Conservation (phyloP, 106 monocot genomes). For the Phalaenopsis equestris region DNA sequence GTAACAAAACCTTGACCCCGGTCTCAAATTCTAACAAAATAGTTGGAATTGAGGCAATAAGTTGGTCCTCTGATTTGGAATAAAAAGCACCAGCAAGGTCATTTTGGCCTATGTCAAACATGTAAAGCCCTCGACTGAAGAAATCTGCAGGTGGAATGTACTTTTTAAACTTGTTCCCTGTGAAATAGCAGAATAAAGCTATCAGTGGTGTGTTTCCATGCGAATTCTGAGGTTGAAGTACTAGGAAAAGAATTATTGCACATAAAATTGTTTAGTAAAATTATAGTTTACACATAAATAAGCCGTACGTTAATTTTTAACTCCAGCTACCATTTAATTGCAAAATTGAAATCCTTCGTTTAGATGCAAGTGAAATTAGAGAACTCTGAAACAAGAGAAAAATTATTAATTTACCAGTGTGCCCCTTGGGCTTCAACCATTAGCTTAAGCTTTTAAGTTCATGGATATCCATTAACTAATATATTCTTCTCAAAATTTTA, state of each 20-base stretch:
- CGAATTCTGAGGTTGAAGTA: background rate
- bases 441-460: too few relatives aligned
- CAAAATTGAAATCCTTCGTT: too few relatives aligned
- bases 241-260: background rate
- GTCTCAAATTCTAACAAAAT: conserved; percentile 77
- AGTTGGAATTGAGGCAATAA: conserved; percentile 70
- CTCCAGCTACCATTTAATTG: too few relatives aligned
- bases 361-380: too few relatives aligned
- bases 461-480: too few relatives aligned
- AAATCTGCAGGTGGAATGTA: conserved; percentile 57
- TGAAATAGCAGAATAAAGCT: conserved; percentile 9
- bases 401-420: too few relatives aligned
- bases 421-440: too few relatives aligned
- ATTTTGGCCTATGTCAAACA: conserved; percentile 96
- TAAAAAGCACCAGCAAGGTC: conserved; percentile 84
- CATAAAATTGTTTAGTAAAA: background rate
- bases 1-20: conserved; percentile 54
- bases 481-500: too few relatives aligned
- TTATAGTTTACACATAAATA: background rate
- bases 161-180: conserved; percentile 58
- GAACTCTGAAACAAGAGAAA: too few relatives aligned
- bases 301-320: background rate
- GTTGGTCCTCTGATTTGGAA: conserved; percentile 75
- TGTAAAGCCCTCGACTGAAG: conserved; percentile 67
- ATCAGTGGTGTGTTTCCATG: background rate